Evolutionary conservation across 2,329 filamentous ascomycete species (phyloP).

Genomic region (Trichoderma lentiforme): DNA sequence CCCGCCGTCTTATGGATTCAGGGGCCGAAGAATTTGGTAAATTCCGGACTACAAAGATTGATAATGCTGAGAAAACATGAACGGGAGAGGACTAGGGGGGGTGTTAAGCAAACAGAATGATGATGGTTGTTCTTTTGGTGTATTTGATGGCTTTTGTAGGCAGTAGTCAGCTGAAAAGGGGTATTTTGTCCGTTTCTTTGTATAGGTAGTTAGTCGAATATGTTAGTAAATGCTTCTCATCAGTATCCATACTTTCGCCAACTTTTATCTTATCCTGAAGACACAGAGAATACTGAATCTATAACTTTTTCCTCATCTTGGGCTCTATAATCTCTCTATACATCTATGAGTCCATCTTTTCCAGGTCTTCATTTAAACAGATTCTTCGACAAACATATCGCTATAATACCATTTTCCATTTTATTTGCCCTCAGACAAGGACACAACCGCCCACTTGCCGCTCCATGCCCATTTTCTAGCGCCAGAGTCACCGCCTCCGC

Average conservation of each 20-base stretch:
- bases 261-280: background rate
- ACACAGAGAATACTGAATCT: background rate
- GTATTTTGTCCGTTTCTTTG: background rate
- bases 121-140: background rate
- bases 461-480: conserved; percentile 89
- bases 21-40: conserved; percentile 14
- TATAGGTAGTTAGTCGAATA: background rate
- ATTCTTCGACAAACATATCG: background rate
- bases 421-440: conserved; percentile 35
- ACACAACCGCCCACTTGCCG: conserved; percentile 95
- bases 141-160: background rate
- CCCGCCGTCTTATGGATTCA: conserved; percentile 22
- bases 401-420: conserved; percentile 21
- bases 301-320: background rate
- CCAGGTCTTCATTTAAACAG: background rate
- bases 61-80: background rate
- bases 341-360: conserved; percentile 6
- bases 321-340: background rate
- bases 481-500: conserved; percentile 67
- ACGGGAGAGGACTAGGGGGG: background rate
- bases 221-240: background rate
- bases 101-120: background rate
- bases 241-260: background rate
- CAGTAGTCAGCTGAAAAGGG: background rate
- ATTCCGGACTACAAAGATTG: background rate